These are phyloP conservation scores for Suillus placidus DNA, from an alignment of 768 basidiomycete genomes.

Conservation along the genomic window DNA sequence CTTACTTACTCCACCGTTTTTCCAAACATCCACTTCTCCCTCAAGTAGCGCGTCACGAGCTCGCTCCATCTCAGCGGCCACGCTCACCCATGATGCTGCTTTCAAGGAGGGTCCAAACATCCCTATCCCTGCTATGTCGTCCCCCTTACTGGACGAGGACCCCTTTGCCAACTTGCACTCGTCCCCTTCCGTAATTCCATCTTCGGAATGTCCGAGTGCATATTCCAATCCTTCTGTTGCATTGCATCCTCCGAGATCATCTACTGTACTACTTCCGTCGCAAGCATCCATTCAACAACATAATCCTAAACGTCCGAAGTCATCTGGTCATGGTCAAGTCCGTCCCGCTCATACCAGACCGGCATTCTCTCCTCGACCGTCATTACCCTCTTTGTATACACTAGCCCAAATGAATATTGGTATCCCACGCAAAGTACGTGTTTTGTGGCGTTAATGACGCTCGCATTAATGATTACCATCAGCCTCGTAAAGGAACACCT, in stretches of 20 bases:
- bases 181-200: constrained; percentile 20
- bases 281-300: constrained; percentile 13
- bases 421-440: constrained; percentile 41
- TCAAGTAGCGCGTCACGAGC: constrained; percentile 22
- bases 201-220: constrained; percentile 3
- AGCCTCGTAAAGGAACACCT: constrained; percentile 45
- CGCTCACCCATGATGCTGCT: neutral
- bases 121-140: constrained; percentile 12
- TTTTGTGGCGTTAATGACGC: neutral
- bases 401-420: constrained; percentile 40
- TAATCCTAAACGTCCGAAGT: constrained; percentile 31
- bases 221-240: constrained; percentile 14
- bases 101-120: constrained; percentile 9
- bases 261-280: constrained; percentile 20
- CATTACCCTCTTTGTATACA: constrained; percentile 44
- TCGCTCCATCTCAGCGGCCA: constrained; percentile 19
- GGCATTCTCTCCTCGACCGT: constrained; percentile 44
- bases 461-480: constrained; percentile 10
- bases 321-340: constrained; percentile 36
- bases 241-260: constrained; percentile 12
- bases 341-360: constrained; percentile 46
- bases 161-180: constrained; percentile 67
- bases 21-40: constrained; percentile 43
- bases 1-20: constrained; percentile 43
- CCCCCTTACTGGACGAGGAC: constrained; percentile 62